Conservation (phyloP, 179 eudicot genomes). For the Nepenthes alata region DNA sequence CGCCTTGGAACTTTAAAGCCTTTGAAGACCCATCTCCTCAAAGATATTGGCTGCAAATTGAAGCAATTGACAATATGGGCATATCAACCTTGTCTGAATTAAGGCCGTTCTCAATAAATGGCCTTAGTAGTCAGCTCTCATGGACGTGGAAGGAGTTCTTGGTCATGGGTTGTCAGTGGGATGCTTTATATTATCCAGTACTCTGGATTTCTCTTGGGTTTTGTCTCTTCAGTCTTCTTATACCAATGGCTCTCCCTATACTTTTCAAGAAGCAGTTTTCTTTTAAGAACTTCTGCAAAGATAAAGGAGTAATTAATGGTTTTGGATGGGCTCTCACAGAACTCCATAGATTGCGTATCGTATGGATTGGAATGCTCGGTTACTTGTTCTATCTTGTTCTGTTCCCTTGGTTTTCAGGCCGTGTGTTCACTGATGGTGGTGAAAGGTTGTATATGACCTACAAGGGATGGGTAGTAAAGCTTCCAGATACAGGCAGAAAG, state of each 20-base stretch:
- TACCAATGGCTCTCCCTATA: slow-evolving; percentile 29
- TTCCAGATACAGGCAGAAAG: slow-evolving; percentile 12
- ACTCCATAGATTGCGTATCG: slow-evolving; percentile 28
- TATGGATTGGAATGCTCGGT: slow-evolving; percentile 40
- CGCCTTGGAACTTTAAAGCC: slow-evolving; percentile 64
- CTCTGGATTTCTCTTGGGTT: slow-evolving; percentile 37
- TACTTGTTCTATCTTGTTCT: slow-evolving; percentile 67
- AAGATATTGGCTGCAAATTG: slow-evolving; percentile 72
- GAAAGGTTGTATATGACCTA: slow-evolving; percentile 69
- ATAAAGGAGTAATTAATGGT: slow-evolving; percentile 41
- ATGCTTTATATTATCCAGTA: slow-evolving; percentile 54
- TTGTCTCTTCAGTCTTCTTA: slow-evolving; percentile 34
- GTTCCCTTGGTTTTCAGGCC: slow-evolving; percentile 76
- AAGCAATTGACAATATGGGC: slow-evolving; percentile 49
- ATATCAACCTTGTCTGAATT: slow-evolving; percentile 39
- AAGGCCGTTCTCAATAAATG: slow-evolving; percentile 69
- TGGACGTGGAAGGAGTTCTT: slow-evolving; percentile 87
- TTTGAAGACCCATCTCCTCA: slow-evolving; percentile 68
- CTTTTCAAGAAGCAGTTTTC: slow-evolving; percentile 37
- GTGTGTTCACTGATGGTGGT: slow-evolving; percentile 47
- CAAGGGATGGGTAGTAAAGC: slow-evolving; percentile 64
- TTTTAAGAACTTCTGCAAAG: slow-evolving; percentile 31
- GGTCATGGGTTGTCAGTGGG: slow-evolving; percentile 96
- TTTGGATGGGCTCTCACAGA: slow-evolving; percentile 50
- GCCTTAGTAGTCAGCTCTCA: slow-evolving; percentile 31